phyloP scores from a whole-genome alignment of 305 asterid species.

The Fraxinus paxiana region DNA sequence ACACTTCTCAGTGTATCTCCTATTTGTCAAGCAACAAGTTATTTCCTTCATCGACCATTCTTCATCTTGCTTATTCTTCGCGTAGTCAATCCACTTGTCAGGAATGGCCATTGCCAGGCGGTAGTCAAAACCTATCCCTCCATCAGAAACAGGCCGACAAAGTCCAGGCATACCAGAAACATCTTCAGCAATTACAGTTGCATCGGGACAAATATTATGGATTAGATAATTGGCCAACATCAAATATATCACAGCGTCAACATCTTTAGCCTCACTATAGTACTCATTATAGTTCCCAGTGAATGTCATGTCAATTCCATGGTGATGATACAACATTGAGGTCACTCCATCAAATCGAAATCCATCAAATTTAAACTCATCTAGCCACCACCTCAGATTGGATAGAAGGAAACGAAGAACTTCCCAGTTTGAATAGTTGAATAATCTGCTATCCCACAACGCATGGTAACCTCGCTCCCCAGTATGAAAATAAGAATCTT shows the following conservation, averaged over 20 bases:
- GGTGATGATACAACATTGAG: conserved; percentile 95
- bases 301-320: conserved; percentile 78
- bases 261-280: conserved; percentile 82
- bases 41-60: conserved; percentile 88
- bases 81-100: conserved; percentile 84
- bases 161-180: conserved; percentile 99
- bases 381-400: conserved; percentile 95
- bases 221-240: conserved; percentile 85
- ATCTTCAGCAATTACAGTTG: conserved; percentile 90
- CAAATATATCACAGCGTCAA: conserved; percentile 84
- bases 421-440: conserved; percentile 94
- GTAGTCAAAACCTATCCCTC: conserved; percentile 90
- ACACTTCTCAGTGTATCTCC: conserved; percentile 90
- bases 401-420: conserved; percentile 95
- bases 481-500: conserved; percentile 84
- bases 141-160: conserved; percentile 72
- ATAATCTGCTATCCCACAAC: conserved; percentile 91
- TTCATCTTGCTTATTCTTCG: conserved; percentile 74
- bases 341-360: conserved; percentile 97
- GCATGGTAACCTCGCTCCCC: conserved; percentile 92
- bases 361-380: conserved; percentile 89
- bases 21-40: conserved; percentile 73
- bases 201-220: conserved; percentile 72
- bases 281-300: conserved; percentile 78
- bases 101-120: conserved; percentile 97